Conservation (phyloP, 495 filamentous ascomycete species). For the Astrothelium macrocarpum region DNA sequence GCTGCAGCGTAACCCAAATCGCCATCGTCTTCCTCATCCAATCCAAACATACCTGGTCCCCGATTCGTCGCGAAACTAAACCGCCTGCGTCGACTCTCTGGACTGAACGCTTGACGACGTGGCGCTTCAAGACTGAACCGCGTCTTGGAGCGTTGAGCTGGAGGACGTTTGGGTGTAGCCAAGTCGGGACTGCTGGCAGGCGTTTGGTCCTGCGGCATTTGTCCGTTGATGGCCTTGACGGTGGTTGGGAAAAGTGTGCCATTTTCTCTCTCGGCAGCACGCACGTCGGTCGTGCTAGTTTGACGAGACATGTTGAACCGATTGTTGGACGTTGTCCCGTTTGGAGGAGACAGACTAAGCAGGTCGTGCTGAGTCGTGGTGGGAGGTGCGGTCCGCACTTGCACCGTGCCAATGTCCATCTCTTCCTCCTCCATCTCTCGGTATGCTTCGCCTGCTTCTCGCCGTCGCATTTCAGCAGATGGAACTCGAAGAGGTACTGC, state of each 20-base stretch:
- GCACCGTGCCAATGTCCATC: constrained; percentile 80
- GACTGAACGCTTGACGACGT: constrained; percentile 12
- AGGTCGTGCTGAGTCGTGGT: constrained; percentile 50
- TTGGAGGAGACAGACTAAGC: constrained; percentile 55
- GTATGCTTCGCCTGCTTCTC: constrained; percentile 45
- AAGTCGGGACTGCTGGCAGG: neutral
- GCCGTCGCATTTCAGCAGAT: constrained; percentile 58
- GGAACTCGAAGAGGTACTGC: constrained; percentile 80
- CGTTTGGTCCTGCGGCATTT: neutral
- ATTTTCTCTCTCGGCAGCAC: constrained; percentile 29
- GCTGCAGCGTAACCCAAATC: constrained; percentile 92
- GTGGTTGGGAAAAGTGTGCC: constrained; percentile 29
- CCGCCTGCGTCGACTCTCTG: constrained; percentile 18
- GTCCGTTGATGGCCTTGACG: constrained; percentile 12
- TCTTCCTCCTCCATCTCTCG: constrained; percentile 53
- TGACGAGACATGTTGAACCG: constrained; percentile 70
- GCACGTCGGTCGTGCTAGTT: constrained; percentile 38
- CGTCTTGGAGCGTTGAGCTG: constrained; percentile 18
- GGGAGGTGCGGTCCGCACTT: constrained; percentile 46
- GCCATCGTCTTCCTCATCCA: constrained; percentile 78
- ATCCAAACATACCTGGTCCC: neutral
- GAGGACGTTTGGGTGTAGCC: neutral
- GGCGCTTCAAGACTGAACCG: constrained; percentile 35
- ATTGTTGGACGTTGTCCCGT: constrained; percentile 67
- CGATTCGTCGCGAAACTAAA: constrained; percentile 21